Conservation (phyloP, 2,329 filamentous ascomycete genomes). For the Verruconis gallopava region DNA sequence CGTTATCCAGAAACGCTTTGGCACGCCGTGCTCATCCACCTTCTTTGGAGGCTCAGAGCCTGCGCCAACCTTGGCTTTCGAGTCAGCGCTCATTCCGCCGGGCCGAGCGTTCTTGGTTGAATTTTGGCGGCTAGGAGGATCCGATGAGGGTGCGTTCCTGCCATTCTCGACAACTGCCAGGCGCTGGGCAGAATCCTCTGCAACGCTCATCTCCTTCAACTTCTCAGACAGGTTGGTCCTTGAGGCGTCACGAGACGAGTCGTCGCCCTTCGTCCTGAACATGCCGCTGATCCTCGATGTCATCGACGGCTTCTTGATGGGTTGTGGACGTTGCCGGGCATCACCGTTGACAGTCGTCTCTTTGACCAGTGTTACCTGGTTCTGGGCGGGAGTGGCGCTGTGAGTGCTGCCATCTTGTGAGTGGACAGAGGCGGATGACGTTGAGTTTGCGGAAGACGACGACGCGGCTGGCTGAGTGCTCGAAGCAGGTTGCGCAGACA, state of each 20-base stretch:
- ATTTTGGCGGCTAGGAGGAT: constrained; percentile 17
- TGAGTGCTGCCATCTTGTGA: constrained; percentile 22
- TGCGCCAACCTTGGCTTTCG: constrained; percentile 16
- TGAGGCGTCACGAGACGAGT: background rate
- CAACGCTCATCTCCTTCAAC: constrained; percentile 6
- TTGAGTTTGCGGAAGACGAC: constrained; percentile 22
- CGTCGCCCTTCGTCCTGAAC: constrained; percentile 18
- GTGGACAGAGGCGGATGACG: constrained; percentile 25
- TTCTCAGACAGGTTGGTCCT: constrained; percentile 9
- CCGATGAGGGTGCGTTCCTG: constrained; percentile 14
- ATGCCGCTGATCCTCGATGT: constrained; percentile 30
- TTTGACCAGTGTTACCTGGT: constrained; percentile 2
- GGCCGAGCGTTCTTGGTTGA: constrained; percentile 19
- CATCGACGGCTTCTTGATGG: constrained; percentile 27
- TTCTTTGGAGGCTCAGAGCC: constrained; percentile 14
- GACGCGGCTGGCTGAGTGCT: constrained; percentile 15
- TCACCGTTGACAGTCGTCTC: constrained; percentile 20
- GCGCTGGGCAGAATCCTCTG: constrained; percentile 7
- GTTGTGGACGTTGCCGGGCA: constrained; percentile 11
- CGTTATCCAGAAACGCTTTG: constrained; percentile 42
- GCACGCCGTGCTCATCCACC: constrained; percentile 15
- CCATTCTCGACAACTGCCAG: constrained; percentile 16
- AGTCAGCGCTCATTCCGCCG: constrained; percentile 13
- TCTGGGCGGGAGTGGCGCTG: constrained; percentile 10
- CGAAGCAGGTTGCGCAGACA: constrained; percentile 6